Conservation (phyloP, 768 basidiomycete species). For the Kwoniella bestiolae region DNA sequence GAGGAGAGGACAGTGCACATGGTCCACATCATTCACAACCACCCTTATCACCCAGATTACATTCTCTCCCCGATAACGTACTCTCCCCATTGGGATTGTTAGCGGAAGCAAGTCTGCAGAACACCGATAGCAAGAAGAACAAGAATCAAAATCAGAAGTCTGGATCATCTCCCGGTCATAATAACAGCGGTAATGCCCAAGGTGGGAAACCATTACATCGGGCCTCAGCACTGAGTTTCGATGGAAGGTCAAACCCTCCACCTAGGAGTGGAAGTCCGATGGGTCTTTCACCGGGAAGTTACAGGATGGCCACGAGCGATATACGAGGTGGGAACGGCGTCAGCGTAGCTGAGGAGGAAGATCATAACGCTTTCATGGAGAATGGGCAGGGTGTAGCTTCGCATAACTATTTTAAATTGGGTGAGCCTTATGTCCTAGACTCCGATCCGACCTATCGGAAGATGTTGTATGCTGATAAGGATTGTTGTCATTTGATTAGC, state of each 20-base stretch:
- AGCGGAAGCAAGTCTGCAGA: constrained; percentile 75
- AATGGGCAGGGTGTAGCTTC: constrained; percentile 65
- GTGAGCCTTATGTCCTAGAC: constrained; percentile 59
- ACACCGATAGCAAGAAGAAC: constrained; percentile 37
- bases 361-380: constrained; percentile 3
- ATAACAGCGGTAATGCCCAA: not conserved
- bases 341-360: constrained; percentile 26
- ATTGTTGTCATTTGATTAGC: not conserved
- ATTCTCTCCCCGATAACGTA: constrained; percentile 87
- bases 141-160: constrained; percentile 5
- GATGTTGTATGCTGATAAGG: not conserved
- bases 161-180: not conserved
- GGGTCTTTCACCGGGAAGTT: constrained; percentile 25
- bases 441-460: too few relatives aligned
- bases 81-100: constrained; percentile 90
- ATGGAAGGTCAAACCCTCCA: constrained; percentile 9
- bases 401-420: constrained; percentile 93
- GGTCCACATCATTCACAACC: constrained; percentile 37
- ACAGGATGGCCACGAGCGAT: constrained; percentile 46
- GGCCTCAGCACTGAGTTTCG: constrained; percentile 34
- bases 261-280: constrained; percentile 24
- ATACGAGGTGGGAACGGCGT: constrained; percentile 56
- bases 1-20: constrained; percentile 33
- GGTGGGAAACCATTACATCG: constrained; percentile 29
- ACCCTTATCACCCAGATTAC: constrained; percentile 77